phyloP scores from a whole-genome alignment of 106 monocot genomes.

The Amphibolis antarctica region DNA sequence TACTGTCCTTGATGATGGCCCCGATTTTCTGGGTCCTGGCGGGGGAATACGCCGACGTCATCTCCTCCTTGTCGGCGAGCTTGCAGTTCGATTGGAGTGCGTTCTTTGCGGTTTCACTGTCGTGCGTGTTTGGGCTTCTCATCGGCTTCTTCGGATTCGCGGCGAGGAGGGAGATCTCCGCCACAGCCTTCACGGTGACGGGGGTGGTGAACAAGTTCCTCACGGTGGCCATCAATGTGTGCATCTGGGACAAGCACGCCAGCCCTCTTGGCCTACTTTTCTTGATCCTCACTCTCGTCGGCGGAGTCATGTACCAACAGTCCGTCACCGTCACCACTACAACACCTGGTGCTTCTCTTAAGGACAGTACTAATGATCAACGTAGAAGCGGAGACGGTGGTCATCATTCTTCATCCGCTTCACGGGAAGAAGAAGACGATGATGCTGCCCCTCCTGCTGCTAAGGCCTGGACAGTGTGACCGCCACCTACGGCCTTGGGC shows the following conservation, averaged over 20 bases:
- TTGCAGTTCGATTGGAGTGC: slow-evolving; percentile 33
- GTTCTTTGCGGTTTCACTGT: slow-evolving; percentile 45
- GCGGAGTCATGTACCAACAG: slow-evolving; percentile 78
- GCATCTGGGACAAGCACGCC: slow-evolving; percentile 80
- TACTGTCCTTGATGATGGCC: slow-evolving; percentile 63
- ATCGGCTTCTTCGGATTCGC: slow-evolving; percentile 93
- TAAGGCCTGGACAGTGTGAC: no score
- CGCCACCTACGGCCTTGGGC: no score
- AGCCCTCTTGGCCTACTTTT: slow-evolving; percentile 42
- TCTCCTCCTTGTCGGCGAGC: slow-evolving; percentile 14
- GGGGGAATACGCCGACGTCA: slow-evolving; percentile 46
- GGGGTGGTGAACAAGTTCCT: slow-evolving; percentile 88
- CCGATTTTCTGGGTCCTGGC: slow-evolving; percentile 65
- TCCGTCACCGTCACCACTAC: slow-evolving; percentile 31
- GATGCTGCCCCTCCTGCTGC: no score
- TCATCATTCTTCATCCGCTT: no score
- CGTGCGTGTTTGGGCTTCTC: slow-evolving; percentile 58
- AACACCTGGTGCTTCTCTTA: background rate
- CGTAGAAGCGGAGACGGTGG: no score
- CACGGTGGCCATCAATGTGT: slow-evolving; percentile 68
- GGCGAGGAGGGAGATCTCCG: slow-evolving; percentile 65
- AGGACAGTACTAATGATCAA: no score
- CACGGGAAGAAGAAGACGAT: no score
- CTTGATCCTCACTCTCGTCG: slow-evolving; percentile 55
- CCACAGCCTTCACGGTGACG: slow-evolving; percentile 69